phyloP scores from a whole-genome alignment of 345 rosid species.

The Eucalyptus tenuipes region DNA sequence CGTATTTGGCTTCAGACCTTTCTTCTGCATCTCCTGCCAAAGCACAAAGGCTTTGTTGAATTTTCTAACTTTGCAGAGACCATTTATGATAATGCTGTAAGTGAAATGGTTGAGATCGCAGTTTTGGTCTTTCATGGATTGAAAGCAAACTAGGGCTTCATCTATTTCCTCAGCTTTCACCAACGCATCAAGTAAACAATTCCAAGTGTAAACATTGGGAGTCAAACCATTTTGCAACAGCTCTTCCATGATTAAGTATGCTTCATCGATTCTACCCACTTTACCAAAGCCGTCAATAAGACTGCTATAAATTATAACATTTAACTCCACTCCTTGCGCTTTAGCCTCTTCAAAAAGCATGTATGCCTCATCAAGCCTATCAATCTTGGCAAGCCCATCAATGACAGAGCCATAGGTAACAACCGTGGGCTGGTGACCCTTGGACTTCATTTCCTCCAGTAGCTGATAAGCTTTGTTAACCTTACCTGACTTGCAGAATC shows the following conservation, averaged over 20 bases:
- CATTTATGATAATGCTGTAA: constrained; percentile 68
- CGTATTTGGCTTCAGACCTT: constrained; percentile 54
- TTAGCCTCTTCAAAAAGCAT: constrained; percentile 99
- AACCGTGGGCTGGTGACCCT: constrained; percentile 67
- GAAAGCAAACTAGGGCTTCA: constrained; percentile 84
- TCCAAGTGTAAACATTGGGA: constrained; percentile 83
- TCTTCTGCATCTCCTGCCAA: constrained; percentile 99
- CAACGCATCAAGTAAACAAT: constrained; percentile 90
- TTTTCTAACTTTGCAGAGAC: constrained; percentile 79
- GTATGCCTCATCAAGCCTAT: constrained; percentile 97
- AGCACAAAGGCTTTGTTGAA: constrained; percentile 91
- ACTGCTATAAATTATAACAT: constrained; percentile 74
- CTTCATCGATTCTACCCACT: constrained; percentile 95
- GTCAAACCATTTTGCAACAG: constrained; percentile 86
- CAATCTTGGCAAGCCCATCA: constrained; percentile 85
- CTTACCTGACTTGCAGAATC: constrained; percentile 92
- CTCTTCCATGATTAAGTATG: constrained; percentile 90
- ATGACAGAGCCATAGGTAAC: constrained; percentile 90
- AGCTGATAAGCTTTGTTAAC: constrained; percentile 88
- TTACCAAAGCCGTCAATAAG: constrained; percentile 96
- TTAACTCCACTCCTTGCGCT: constrained; percentile 54
- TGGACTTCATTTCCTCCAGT: constrained; percentile 90
- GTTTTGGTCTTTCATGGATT: constrained; percentile 68
- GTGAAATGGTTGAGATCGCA: constrained; percentile 70
- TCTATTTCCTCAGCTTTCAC: constrained; percentile 81